Evolutionary conservation across 2,329 filamentous ascomycete species (phyloP).

Genomic region (Dothideomycetes sp.): DNA sequence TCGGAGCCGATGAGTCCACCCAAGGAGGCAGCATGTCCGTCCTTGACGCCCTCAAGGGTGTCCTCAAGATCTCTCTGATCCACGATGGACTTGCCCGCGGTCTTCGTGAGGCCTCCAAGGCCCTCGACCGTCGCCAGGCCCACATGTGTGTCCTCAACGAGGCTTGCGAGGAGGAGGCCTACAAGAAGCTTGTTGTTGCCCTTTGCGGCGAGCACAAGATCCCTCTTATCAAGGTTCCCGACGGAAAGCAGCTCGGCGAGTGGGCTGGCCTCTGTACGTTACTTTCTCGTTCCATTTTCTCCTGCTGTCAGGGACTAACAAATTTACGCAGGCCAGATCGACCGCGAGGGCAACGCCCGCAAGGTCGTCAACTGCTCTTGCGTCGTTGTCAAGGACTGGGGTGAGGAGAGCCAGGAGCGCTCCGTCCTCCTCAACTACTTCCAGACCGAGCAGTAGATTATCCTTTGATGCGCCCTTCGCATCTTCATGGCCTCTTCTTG

Average conservation of each 20-base stretch:
- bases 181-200: conserved; percentile 99
- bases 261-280: conserved; percentile 98
- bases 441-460: conserved; percentile 61
- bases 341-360: conserved; percentile 97
- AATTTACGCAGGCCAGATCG: conserved; percentile 65
- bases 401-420: conserved; percentile 99
- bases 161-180: conserved; percentile 99
- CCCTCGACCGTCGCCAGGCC: conserved; percentile 93
- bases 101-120: conserved; percentile 97
- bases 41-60: conserved; percentile 96
- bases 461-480: neutral
- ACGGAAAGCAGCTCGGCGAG: conserved; percentile 99
- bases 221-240: conserved; percentile 98
- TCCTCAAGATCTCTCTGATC: conserved; percentile 96
- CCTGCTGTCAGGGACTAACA: conserved; percentile 4
- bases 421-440: conserved; percentile 99
- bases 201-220: conserved; percentile 99
- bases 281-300: conserved; percentile 7
- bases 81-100: conserved; percentile 98
- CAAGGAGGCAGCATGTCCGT: conserved; percentile 89
- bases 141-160: conserved; percentile 99
- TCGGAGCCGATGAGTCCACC: conserved; percentile 74
- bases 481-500: neutral
- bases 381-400: conserved; percentile 99
- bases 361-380: conserved; percentile 99